Percentiles rank a stretch among this genome's conserved stretches.
Conservation (phyloP, 2,329 filamentous ascomycete species). For the Didymella segeticola region DNA sequence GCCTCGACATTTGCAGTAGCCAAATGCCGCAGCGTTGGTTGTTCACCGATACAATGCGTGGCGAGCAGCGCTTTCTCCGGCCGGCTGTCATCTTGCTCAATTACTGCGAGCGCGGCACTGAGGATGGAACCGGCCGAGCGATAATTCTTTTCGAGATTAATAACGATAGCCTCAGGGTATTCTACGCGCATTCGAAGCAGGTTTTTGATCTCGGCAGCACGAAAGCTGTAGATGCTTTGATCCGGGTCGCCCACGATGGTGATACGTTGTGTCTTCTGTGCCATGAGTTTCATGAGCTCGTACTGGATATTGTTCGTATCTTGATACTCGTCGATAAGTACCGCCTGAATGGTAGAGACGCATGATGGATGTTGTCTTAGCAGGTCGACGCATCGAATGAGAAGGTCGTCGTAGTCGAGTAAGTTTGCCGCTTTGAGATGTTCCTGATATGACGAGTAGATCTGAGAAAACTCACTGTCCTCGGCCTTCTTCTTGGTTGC, state of each 20-base stretch:
- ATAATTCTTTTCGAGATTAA: constrained; percentile 93
- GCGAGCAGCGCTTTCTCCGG: constrained; percentile 82
- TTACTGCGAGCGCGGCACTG: constrained; percentile 79
- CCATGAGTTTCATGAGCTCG: constrained; percentile 88
- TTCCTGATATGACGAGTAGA: constrained; percentile 78
- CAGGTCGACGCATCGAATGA: constrained; percentile 82
- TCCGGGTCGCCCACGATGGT: constrained; percentile 97
- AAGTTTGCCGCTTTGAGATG: constrained; percentile 78
- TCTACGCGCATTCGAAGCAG: constrained; percentile 77
- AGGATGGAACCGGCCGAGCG: constrained; percentile 88
- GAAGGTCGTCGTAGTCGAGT: constrained; percentile 92
- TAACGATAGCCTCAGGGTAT: constrained; percentile 78
- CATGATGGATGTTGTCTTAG: constrained; percentile 76
- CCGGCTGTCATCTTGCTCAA: constrained; percentile 84
- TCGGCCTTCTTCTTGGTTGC: constrained; percentile 55
- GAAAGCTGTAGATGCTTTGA: constrained; percentile 97
- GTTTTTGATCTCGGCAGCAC: constrained; percentile 91
- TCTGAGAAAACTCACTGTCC: constrained; percentile 69
- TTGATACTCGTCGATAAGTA: constrained; percentile 96
- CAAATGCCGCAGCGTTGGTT: constrained; percentile 80
- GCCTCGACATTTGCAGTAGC: constrained; percentile 76
- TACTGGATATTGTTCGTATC: constrained; percentile 97
- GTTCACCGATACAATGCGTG: constrained; percentile 79
- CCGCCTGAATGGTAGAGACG: constrained; percentile 86
- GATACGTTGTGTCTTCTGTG: constrained; percentile 74